Evolutionary conservation across 2,329 filamentous ascomycete genomes (phyloP), one percentile per base, ranked within the genome.

Genomic region (Penicillium sp.): DNA sequence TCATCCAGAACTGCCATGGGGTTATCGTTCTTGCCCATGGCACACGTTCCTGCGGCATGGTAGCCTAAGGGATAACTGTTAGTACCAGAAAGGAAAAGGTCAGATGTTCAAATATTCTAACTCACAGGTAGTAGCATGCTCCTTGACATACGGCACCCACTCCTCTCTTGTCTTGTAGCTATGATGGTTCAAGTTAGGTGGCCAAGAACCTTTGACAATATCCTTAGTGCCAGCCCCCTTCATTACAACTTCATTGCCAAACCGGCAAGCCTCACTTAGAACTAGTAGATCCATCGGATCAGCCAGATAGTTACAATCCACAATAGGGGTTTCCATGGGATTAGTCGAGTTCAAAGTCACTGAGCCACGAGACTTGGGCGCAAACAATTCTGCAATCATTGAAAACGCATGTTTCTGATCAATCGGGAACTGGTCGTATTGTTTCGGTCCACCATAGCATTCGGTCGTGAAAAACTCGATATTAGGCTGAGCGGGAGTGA

Each of bases 401-500:
- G 78, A 78, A 55, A 87, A 87, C 0, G 78, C 79, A 53, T 82
- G 75, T 49, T 84, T 75, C 15, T 77, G 71, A 36, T 84, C 75
- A 2, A 75, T 68, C 0, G 83, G 84, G 47, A 78, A 80, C 30
- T 83, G 69, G 17, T 75, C 70, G 53, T 77, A 85, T 52, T 84
- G 80, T 56, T 83, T 83, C 0, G 83, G 83, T 0, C 82, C 82
- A 3, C 82, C 82, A 56, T 85, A 85, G 60, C 80, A 81, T 62
- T 86, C 84, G 0, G 83, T 85, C 26, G 77, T 82, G 69, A 85
- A 86, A 67, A 85, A 80, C 60, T 87, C 84, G 42, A 85, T 65
- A 59, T 86, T 83, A 0, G 84, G 82, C 61, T 87, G 84, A 5
- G 68, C 66, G 0, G 74, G 68, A 0, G 78, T 79, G 13, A 87